Evolutionary conservation across 2,329 filamentous ascomycete species (phyloP), one percentile per base, ranked within the genome.

Genomic region (Cladosporium phlei): DNA sequence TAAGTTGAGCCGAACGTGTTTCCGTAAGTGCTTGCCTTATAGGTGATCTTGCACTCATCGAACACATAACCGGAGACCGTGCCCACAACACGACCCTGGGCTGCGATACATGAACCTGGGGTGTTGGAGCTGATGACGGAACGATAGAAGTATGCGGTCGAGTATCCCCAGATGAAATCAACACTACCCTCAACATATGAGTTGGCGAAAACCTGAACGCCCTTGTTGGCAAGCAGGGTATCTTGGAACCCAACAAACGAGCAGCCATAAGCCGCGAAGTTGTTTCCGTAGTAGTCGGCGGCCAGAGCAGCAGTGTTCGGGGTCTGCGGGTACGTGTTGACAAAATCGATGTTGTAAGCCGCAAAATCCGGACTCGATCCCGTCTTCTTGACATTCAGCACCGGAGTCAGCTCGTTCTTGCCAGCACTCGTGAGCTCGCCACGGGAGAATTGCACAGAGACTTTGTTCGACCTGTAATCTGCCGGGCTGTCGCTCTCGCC

Each of bases 41-140:
- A 75, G 58, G 79, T 73, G 28, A 79, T 71, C 52, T 76, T 77
- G 57, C 71, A 76, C 1, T 67, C 70, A 7, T 61, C 56, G 54
- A 71, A 68, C 14, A 64, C 57, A 19, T 60, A 59, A 10, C 61
- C 62, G 14, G 66, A 49, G 32, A 69, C 65, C 2, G 72, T 72
- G 46, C 47, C 49, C 5, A 50, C 50, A 1, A 64, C 62, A 1
- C 66, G 53, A 4, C 69, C 61, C 56, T 71, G 72, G 51, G 61
- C 60, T 27, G 65, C 59, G 11, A 65, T 62, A 33, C 65, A 59
- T 27, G 55, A 62, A 35, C 65, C 57, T 8, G 52, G 57, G 12
- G 59, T 59, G 38, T 66, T 67, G 2, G 63, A 59, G 5, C 61
- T 57, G 24, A 67, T 66, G 10, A 59, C 60, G 3, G 60, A 65